Percentiles rank a stretch among this genome's conserved stretches.
Evolutionary conservation across 1,139 yeast genomes (phyloP).

Genomic region (Groenewaldozyma sp.): DNA sequence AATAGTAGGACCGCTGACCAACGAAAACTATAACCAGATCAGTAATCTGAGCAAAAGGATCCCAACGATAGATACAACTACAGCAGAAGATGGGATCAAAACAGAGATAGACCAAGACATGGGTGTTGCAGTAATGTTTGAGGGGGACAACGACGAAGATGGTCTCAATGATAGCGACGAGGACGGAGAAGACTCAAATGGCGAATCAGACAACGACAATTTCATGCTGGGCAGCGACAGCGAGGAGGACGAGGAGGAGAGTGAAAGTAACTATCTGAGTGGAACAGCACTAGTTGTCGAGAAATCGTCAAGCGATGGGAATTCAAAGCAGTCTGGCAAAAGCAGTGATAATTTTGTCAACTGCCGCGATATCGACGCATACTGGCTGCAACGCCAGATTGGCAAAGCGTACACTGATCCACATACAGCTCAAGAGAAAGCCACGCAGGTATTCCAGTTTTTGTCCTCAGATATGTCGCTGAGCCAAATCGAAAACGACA

Average conservation of each 20-base stretch:
- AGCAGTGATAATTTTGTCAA: slow-evolving; percentile 22
- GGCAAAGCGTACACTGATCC: slow-evolving; percentile 33
- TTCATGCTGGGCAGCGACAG: slow-evolving; percentile 18
- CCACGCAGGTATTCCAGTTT: slow-evolving; percentile 27
- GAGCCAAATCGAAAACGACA: slow-evolving; percentile 42
- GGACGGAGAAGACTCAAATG: slow-evolving; percentile 14
- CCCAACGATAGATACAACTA: slow-evolving; percentile 42
- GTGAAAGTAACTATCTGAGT: slow-evolving; percentile 19
- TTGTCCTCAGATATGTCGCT: slow-evolving; percentile 31
- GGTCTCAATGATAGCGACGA: slow-evolving; percentile 18
- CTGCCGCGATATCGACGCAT: slow-evolving; percentile 38
- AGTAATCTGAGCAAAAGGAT: slow-evolving; percentile 44
- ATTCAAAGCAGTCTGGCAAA: slow-evolving; percentile 24
- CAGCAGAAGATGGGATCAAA: slow-evolving; percentile 26
- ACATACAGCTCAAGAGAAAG: slow-evolving; percentile 28
- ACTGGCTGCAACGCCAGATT: slow-evolving; percentile 42
- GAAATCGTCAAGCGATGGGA: slow-evolving; percentile 14
- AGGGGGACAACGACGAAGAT: slow-evolving; percentile 30
- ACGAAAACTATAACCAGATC: slow-evolving; percentile 45
- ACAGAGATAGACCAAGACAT: slow-evolving; percentile 33
- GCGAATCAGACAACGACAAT: background rate
- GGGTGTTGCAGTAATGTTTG: slow-evolving; percentile 40
- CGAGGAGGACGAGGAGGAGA: slow-evolving; percentile 27
- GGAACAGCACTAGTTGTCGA: slow-evolving; percentile 20
- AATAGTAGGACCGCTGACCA: slow-evolving; percentile 42